A percentile compares a stretch with the other conserved stretches of the same genome.
Conservation (phyloP, 495 filamentous ascomycete genomes). For the Lentithecium fluviatile region DNA sequence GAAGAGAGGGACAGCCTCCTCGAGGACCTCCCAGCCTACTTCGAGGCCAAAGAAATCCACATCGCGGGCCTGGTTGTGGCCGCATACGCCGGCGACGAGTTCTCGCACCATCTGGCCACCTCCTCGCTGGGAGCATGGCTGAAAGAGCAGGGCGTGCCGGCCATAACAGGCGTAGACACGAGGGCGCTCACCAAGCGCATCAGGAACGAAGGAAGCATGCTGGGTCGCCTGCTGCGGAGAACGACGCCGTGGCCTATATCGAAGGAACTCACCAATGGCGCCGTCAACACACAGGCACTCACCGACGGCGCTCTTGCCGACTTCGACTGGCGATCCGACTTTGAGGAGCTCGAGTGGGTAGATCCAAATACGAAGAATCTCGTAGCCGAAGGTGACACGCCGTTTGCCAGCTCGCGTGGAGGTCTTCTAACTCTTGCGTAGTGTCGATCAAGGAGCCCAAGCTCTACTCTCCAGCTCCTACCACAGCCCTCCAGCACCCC, state of each 20-base stretch:
- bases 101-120: slow-evolving; percentile 84
- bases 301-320: slow-evolving; percentile 37
- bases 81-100: slow-evolving; percentile 89
- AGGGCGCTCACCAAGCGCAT: slow-evolving; percentile 91
- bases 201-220: slow-evolving; percentile 91
- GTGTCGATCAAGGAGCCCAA: slow-evolving; percentile 83
- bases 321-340: slow-evolving; percentile 62
- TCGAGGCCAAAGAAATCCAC: slow-evolving; percentile 89
- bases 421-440: slow-evolving; percentile 44
- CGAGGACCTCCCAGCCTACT: slow-evolving; percentile 80
- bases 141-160: slow-evolving; percentile 92
- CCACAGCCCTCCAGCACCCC: slow-evolving; percentile 71
- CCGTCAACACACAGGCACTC: slow-evolving; percentile 28
- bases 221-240: slow-evolving; percentile 80
- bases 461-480: slow-evolving; percentile 70
- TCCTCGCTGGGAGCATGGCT: slow-evolving; percentile 93
- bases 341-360: slow-evolving; percentile 80
- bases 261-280: slow-evolving; percentile 25
- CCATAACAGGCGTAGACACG: slow-evolving; percentile 94
- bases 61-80: slow-evolving; percentile 86
- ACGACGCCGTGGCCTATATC: slow-evolving; percentile 49
- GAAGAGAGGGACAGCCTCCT: slow-evolving; percentile 78
- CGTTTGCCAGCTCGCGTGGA: slow-evolving; percentile 24
- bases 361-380: slow-evolving; percentile 91
- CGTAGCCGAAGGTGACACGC: slow-evolving; percentile 81